Conservation (phyloP, 176 grass and related monocot species). For the Bothriochloa decipiens region DNA sequence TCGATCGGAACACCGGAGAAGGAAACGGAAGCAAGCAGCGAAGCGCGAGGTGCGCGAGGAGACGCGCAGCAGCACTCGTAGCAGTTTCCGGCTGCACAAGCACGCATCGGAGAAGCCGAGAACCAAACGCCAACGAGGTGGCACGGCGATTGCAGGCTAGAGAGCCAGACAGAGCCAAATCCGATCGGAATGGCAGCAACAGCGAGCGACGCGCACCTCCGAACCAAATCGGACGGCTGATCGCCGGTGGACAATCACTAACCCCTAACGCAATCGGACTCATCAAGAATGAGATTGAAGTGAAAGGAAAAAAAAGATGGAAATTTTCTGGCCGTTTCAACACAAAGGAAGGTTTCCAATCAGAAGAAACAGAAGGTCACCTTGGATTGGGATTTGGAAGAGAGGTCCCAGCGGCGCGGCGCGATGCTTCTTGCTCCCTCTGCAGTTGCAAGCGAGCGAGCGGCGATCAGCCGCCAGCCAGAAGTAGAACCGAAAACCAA, state of each 20-base stretch:
- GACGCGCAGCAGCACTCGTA: not conserved
- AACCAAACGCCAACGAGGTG: not conserved
- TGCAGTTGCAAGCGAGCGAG: not conserved
- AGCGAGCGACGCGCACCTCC: not conserved
- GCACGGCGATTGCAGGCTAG: not conserved
- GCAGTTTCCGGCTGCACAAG: not conserved
- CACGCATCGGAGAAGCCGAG: not conserved
- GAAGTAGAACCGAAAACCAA: not conserved
- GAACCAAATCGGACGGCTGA: not conserved
- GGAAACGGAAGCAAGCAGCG: not conserved
- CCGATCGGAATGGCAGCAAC: slow-evolving; percentile 38
- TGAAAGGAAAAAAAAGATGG: not conserved
- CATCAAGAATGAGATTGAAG: not conserved
- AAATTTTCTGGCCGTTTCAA: not conserved
- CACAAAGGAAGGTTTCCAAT: not conserved
- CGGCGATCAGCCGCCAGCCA: not conserved
- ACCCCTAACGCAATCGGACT: not conserved
- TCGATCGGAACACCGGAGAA: not conserved
- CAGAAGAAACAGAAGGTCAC: not conserved
- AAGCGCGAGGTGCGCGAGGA: not conserved
- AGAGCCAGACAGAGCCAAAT: not conserved
- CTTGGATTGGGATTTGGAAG: not conserved
- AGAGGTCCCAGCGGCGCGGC: not conserved
- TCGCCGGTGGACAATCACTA: not conserved
- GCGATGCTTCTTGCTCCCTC: not conserved